Percentiles rank a stretch among this genome's conserved stretches.
phyloP scores from a whole-genome alignment of 495 filamentous ascomycete species.

The Trichoderma orchidacearum region DNA sequence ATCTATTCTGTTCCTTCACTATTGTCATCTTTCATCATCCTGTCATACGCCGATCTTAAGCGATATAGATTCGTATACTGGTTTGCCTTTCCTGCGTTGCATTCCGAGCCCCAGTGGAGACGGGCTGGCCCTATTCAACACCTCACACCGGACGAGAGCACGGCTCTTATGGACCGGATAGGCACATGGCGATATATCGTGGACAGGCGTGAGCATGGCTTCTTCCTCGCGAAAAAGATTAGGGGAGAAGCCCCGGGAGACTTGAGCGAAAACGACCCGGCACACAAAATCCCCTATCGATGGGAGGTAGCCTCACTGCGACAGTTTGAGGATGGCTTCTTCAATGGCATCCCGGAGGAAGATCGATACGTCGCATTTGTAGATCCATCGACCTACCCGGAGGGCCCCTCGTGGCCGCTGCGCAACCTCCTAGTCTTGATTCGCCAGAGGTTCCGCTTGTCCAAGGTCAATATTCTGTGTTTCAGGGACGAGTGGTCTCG shows the following conservation, averaged over 20 bases:
- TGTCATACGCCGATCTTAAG: slow-evolving; percentile 94
- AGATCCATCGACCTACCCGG: slow-evolving; percentile 80
- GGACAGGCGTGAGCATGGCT: slow-evolving; percentile 75
- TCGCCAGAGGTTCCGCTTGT: slow-evolving; percentile 65
- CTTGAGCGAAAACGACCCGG: slow-evolving; percentile 24
- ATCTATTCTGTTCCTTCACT: slow-evolving; percentile 91
- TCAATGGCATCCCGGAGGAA: slow-evolving; percentile 47
- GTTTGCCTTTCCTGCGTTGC: slow-evolving; percentile 88
- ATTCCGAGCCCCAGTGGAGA: slow-evolving; percentile 75
- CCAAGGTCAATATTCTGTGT: slow-evolving; percentile 72
- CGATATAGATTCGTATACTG: slow-evolving; percentile 91
- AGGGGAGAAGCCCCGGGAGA: slow-evolving; percentile 16
- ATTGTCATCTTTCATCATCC: slow-evolving; percentile 70
- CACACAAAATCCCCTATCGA: slow-evolving; percentile 36
- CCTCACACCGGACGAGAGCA: slow-evolving; percentile 53
- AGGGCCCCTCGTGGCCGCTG: slow-evolving; percentile 82
- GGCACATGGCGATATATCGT: slow-evolving; percentile 74
- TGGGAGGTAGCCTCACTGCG: slow-evolving; percentile 69
- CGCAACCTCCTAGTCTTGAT: slow-evolving; percentile 79
- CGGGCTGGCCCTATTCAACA: slow-evolving; percentile 27
- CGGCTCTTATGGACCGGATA: slow-evolving; percentile 59
- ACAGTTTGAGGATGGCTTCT: slow-evolving; percentile 79
- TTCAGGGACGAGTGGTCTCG: slow-evolving; percentile 70
- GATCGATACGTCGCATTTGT: slow-evolving; percentile 78
- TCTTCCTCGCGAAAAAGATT: slow-evolving; percentile 79